Evolutionary conservation across 768 basidiomycete genomes (phyloP), one percentile per base, ranked within the genome.

Genomic region (Holtermannia corniformis): DNA sequence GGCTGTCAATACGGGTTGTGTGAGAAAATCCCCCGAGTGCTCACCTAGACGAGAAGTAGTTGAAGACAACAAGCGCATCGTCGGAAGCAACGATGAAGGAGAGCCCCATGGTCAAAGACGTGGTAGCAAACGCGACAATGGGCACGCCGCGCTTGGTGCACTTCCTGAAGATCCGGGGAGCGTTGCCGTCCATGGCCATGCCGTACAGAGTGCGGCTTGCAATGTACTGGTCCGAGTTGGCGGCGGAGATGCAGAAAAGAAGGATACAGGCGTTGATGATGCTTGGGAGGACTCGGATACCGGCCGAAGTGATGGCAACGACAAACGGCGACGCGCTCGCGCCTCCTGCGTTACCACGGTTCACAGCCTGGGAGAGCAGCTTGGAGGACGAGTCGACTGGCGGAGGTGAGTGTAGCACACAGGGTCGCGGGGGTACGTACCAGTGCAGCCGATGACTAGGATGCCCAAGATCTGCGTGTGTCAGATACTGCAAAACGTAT

Each of bases 401-500:
- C 82, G 90, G 81, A 54, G 86, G 86, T 37, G 64, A 51, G 32
- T 64, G 69, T 61, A 76, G 76, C 28, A 56, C 37, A 23, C 46
- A 42, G 28, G 48, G 12, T 13, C 51, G n/a, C 25, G 41, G 49
- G 12, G n/a, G 23, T 47, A n/a, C 12, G 51, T 11, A 56, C 25
- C 23, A 49, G 21, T 16, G 16, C 11, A 16, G 26, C 19, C 7
- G n/a, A 60, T 81, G 65, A 85, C 79, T 51, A 86, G 64, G 52
- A 86, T 77, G 26, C 84, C 85, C 45, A 85, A 74, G 55, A 86
- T 77, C 80, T 87, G 88, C 78, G n/a, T n/a, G n/a, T n/a, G n/a
- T n/a, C n/a, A n/a, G n/a, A n/a, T n/a, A n/a, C n/a, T n/a, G n/a
- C n/a, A n/a, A n/a, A n/a, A n/a, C n/a, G n/a, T n/a, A n/a, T n/a